Base-by-base conservation (phyloP, 139 green algal genomes). In the Pedinophyceae sp. region DNA sequence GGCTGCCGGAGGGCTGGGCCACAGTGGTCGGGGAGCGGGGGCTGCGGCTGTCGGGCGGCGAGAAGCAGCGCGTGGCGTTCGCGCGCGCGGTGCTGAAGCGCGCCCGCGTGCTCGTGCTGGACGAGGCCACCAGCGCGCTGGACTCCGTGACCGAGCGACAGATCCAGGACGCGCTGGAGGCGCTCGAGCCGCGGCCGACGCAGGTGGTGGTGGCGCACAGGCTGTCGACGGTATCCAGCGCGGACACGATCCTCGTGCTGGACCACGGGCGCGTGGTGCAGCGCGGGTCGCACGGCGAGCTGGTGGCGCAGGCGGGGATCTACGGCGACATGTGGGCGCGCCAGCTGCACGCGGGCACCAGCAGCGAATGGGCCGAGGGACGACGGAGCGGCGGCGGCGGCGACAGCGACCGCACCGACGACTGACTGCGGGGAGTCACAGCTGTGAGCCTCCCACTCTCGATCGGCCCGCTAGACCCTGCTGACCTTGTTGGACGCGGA, bases 1-100 rank as follows among this genome's bases (percentile, higher is more conserved):
- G 34, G 34, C 83, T 93, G 74, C 69, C 73, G 1, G 66, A 79
- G n/a, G 70, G 73, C 0, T 88, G 75, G 38, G 48, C 69, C 27
- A 93, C 83, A 0, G 22, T 70, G 22, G 72, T 79, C 15, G 71
- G 71, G 10, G 69, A 77, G 61, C 49, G 71, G 4, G 71, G 71
- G 3, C 60, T 76, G 26, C 65, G 71, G 55, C 57, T 79, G 19
- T 69, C 52, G 23, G 50, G 50, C 10, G 52, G 52, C 26, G 17
- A 58, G 52, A 49, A 27, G 52, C 26, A 50, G 27, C 41, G 56
- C 20, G 30, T 62, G 15, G 43, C 56, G 4, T 39, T 62, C 43
- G 56, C 56, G 3, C 41, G 56, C 15, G 56, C 56, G n/a, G 16
- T 62, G 28, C 41, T 62, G 3, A 25, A 30, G 22, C 47, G 55